Evolutionary conservation across 257 asterid genomes (phyloP).

Genomic region (Capsicum rhomboideum): DNA sequence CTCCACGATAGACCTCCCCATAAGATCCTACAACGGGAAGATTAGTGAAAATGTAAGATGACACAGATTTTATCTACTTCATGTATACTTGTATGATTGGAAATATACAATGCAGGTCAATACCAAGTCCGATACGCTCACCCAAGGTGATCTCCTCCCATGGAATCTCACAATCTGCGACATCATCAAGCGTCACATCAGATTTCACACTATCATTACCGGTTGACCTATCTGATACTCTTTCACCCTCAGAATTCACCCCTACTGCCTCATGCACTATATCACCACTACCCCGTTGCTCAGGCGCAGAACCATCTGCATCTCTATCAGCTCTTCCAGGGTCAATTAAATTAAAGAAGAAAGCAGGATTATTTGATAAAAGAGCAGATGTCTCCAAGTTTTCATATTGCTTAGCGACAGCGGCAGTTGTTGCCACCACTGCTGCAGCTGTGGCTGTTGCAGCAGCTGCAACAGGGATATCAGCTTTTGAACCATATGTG

Average conservation of each 20-base stretch:
- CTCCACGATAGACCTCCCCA: conserved; percentile 96
- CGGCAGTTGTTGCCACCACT: conserved; percentile 77
- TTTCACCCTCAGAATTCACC: conserved; percentile 59
- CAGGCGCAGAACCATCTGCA: conserved; percentile 26
- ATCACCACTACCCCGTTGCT: conserved; percentile 40
- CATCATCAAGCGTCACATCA: conserved; percentile 75
- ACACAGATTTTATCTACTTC: background rate
- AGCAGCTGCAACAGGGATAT: conserved; percentile 89
- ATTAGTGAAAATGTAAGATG: conserved; percentile 8
- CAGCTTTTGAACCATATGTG: conserved; percentile 33
- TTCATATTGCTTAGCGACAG: conserved; percentile 72
- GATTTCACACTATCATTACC: conserved; percentile 73
- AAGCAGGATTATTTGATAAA: conserved; percentile 40
- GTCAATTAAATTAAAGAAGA: conserved; percentile 18
- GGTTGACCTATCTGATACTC: conserved; percentile 74
- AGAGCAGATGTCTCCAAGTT: conserved; percentile 39
- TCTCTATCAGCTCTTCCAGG: conserved; percentile 48
- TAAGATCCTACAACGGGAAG: conserved; percentile 63
- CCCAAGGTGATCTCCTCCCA: conserved; percentile 95
- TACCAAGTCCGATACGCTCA: conserved; percentile 99
- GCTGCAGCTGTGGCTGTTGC: conserved; percentile 93
- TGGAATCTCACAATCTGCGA: conserved; percentile 91
- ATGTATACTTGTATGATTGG: conserved; percentile 7
- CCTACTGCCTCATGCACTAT: conserved; percentile 20
- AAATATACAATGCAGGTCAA: conserved; percentile 16